Conservation (phyloP, 345 rosid species). For the Acer negundo region DNA sequence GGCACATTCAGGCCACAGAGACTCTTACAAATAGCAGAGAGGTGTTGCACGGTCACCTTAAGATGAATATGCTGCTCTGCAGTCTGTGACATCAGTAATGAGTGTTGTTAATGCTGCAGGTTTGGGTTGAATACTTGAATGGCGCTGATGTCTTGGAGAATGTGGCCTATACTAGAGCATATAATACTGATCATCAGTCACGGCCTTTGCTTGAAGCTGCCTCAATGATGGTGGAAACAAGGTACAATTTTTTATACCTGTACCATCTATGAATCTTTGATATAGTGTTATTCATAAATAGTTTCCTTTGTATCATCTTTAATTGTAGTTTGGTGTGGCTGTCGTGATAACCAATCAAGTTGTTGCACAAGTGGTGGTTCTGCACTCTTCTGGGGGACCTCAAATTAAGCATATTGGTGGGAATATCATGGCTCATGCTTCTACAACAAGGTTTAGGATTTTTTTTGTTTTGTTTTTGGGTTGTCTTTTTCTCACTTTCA, state of each 20-base stretch:
- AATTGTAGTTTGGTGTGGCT: conserved; percentile 85
- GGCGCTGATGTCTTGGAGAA: conserved; percentile 97
- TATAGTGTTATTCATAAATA: background rate
- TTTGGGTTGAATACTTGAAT: conserved; percentile 88
- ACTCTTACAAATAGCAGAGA: conserved; percentile 89
- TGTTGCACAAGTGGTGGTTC: conserved; percentile 99
- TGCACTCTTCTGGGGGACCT: conserved; percentile 94
- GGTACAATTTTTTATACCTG: conserved; percentile 38
- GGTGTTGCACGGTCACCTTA: conserved; percentile 40
- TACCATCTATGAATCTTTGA: background rate
- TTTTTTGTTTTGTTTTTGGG: background rate
- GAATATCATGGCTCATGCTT: conserved; percentile 98
- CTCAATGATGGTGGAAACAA: conserved; percentile 99
- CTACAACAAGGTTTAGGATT: conserved; percentile 77
- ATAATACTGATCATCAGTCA: conserved; percentile 97
- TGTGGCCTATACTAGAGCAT: conserved; percentile 97
- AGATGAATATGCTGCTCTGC: conserved; percentile 14
- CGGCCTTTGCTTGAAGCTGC: conserved; percentile 99
- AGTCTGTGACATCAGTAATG: conserved; percentile 8
- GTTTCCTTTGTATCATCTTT: background rate
- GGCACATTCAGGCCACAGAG: conserved; percentile 98
- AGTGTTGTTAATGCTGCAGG: conserved; percentile 41
- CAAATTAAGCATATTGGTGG: conserved; percentile 97
- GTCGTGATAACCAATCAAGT: conserved; percentile 95
- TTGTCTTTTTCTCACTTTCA: background rate